A percentile compares a stretch with the other conserved stretches of the same genome.
Evolutionary conservation across 495 filamentous ascomycete genomes (phyloP).

Genomic region (Aspergillus carlsbadensis): DNA sequence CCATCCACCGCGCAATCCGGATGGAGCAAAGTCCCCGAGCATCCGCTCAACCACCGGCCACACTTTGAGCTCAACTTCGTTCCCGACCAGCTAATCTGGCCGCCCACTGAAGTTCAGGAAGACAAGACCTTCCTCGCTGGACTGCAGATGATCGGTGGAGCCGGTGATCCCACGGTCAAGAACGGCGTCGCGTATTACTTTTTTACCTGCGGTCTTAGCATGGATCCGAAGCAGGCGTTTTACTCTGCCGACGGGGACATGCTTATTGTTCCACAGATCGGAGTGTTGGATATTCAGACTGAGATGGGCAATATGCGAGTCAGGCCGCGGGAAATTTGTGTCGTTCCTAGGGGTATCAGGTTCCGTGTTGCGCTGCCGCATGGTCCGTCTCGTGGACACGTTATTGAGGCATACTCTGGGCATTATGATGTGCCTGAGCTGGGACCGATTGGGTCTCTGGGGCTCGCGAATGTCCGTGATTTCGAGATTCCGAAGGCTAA

Average conservation of each 20-base stretch:
- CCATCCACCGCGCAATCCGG: constrained; percentile 5
- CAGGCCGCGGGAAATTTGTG: constrained; percentile 2
- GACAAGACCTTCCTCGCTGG: constrained; percentile 6
- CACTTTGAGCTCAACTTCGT: constrained; percentile 6
- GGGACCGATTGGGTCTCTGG: constrained; percentile 5
- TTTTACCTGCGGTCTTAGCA: constrained; percentile 7
- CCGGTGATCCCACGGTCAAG: constrained; percentile 1
- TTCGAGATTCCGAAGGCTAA: constrained; percentile 4
- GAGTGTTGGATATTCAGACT: constrained; percentile 2
- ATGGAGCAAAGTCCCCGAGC: constrained; percentile 1
- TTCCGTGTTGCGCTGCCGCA: constrained; percentile 1
- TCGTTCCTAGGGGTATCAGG: constrained; percentile 1
- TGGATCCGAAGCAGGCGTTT: constrained; percentile 7
- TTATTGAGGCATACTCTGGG: constrained; percentile 8
- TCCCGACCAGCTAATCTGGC: constrained; percentile 4
- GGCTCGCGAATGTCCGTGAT: background rate
- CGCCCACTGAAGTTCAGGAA: background rate
- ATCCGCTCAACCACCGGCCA: constrained; percentile 7
- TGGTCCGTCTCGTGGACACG: constrained; percentile 1
- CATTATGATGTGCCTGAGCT: constrained; percentile 6
- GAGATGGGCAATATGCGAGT: constrained; percentile 4
- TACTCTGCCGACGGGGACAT: constrained; percentile 7
- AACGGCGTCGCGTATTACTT: constrained; percentile 8
- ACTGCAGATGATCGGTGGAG: constrained; percentile 8
- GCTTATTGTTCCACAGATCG: constrained; percentile 4